Conservation (phyloP, 2,329 filamentous ascomycete species). For the Exophiala spinifera region DNA sequence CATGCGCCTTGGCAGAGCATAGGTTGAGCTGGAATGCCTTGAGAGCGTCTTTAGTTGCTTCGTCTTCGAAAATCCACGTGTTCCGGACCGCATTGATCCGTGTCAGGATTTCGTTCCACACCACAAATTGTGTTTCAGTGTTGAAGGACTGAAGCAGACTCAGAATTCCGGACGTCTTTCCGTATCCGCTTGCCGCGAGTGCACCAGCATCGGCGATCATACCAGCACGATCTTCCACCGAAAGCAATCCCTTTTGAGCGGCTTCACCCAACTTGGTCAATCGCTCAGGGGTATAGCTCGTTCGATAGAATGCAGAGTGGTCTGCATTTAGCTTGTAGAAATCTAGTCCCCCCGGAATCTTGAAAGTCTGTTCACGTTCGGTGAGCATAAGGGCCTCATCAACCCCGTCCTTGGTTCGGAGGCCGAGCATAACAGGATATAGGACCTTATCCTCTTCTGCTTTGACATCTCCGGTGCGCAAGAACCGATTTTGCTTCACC, state of each 20-base stretch:
- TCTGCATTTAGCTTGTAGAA: constrained; percentile 98
- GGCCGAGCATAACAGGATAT: constrained; percentile 83
- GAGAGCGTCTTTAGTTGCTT: constrained; percentile 66
- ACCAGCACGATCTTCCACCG: constrained; percentile 86
- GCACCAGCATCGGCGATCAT: constrained; percentile 94
- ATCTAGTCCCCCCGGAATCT: constrained; percentile 67
- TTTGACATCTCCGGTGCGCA: constrained; percentile 88
- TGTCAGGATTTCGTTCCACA: constrained; percentile 88
- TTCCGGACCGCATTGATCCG: constrained; percentile 74
- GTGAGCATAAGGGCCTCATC: constrained; percentile 71
- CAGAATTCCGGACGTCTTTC: constrained; percentile 85
- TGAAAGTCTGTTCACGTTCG: constrained; percentile 72
- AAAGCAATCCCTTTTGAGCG: constrained; percentile 74
- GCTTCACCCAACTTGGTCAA: constrained; percentile 84
- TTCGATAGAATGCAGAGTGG: constrained; percentile 88
- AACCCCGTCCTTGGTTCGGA: constrained; percentile 79
- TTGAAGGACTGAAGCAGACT: constrained; percentile 82
- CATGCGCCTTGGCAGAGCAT: constrained; percentile 74
- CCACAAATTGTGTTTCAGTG: constrained; percentile 79
- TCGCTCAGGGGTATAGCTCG: constrained; percentile 78
- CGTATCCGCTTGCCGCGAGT: constrained; percentile 83
- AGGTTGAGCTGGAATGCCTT: constrained; percentile 80
- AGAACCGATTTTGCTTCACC: constrained; percentile 91
- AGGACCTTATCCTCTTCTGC: constrained; percentile 86
- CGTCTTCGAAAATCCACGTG: constrained; percentile 86